A percentile compares a stretch with the other conserved stretches of the same genome.
Conservation (phyloP, 2,329 filamentous ascomycete genomes). For the Cadophora gregata region DNA sequence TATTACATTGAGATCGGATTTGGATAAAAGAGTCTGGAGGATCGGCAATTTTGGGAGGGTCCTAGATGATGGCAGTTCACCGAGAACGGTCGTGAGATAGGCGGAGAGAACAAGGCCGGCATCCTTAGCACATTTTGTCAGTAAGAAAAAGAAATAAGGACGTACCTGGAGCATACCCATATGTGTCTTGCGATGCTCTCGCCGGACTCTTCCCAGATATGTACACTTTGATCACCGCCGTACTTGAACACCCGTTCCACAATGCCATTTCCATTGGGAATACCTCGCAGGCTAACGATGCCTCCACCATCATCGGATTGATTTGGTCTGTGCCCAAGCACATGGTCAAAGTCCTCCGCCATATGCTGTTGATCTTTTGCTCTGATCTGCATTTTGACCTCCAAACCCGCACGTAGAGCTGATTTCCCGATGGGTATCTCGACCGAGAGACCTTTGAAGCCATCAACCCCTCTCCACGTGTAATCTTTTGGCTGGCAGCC, state of each 20-base stretch:
- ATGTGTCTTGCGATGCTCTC: slow-evolving; percentile 76
- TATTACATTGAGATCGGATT: slow-evolving; percentile 54
- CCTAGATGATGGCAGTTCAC: background rate
- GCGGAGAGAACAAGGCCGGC: slow-evolving; percentile 47
- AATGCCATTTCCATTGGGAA: slow-evolving; percentile 22
- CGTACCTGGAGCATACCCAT: slow-evolving; percentile 56
- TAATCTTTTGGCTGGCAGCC: slow-evolving; percentile 24
- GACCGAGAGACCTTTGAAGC: slow-evolving; percentile 37
- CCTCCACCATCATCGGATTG: slow-evolving; percentile 21
- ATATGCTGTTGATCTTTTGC: slow-evolving; percentile 23
- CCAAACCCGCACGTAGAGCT: background rate
- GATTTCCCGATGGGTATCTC: slow-evolving; percentile 24
- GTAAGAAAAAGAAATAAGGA: slow-evolving; percentile 24
- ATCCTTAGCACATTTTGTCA: slow-evolving; percentile 42
- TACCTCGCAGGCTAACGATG: slow-evolving; percentile 37
- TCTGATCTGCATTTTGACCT: slow-evolving; percentile 33
- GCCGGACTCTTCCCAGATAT: slow-evolving; percentile 72
- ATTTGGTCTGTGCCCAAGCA: slow-evolving; percentile 11
- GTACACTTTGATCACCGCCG: slow-evolving; percentile 28
- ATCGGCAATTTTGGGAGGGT: slow-evolving; percentile 28
- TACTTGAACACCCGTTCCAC: slow-evolving; percentile 36
- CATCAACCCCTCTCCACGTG: slow-evolving; percentile 38
- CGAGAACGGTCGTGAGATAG: slow-evolving; percentile 39
- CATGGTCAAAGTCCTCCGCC: slow-evolving; percentile 26
- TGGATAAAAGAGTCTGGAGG: slow-evolving; percentile 28